Evolutionary conservation across 2,329 filamentous ascomycete species (phyloP), one percentile per base, ranked within the genome.

Genomic region (Golovinomyces cichoracearum): DNA sequence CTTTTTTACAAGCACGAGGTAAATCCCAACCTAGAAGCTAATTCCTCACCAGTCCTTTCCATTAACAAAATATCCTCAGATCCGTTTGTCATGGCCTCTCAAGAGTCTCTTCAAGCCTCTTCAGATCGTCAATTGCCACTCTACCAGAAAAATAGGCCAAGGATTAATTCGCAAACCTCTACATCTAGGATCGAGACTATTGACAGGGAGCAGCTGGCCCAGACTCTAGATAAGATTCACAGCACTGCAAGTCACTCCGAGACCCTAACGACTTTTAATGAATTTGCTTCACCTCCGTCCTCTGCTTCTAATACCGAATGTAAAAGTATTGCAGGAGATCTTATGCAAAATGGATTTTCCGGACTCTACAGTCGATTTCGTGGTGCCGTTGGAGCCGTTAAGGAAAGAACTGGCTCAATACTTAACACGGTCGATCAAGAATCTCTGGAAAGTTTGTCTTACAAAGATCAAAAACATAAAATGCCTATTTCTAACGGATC

Each of bases 251-350:
- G 82, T 58, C 81, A 83, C 60, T 82, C 82, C 29, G 80, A 81
- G 53, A 74, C 77, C 29, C 69, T 95, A 45, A 95, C 88, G 2
- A 92, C 85, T 7, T 95, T 95, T 64, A 92, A 92, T 64, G 86
- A 94, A 59, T 86, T 93, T 58, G 82, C 80, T 0, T 72, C 79
- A 0, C 77, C 78, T 4, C 77, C 81, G 0, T 66, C 69, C 2
- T 68, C 72, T 1, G 65, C 73, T 1, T 67, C 71, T 1, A 64
- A 67, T 13, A 63, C 69, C 22, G 84, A 93, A 56, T 74, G 68
- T 50, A 84, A 83, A 60, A 73, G 73, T 7, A 67, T 83, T 33
- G 69, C 78, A 0, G 74, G 76, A 23, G 84, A 93, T 50, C 63
- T 80, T 37, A 75, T 90, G 21, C 83, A 90, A 53, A 82, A 88